A percentile compares a stretch with the other conserved stretches of the same genome.
Evolutionary conservation across 2,329 filamentous ascomycete genomes (phyloP).

Genomic region (Beauveria sp.): DNA sequence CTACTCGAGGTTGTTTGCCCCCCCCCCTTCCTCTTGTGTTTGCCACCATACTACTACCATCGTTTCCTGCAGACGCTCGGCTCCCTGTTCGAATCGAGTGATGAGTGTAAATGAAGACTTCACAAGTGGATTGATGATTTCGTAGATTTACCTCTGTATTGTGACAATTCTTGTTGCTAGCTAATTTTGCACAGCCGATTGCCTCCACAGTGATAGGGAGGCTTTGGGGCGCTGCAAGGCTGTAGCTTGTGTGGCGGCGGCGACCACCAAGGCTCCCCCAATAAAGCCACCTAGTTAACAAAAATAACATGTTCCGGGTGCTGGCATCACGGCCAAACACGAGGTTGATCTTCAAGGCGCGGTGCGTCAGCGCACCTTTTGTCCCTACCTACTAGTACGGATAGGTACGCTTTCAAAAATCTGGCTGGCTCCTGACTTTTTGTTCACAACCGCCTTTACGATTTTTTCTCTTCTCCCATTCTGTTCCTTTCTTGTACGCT

Average conservation of each 20-base stretch:
- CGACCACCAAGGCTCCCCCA: background rate
- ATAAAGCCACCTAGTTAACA: too few species aligned
- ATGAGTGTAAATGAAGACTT: too few species aligned
- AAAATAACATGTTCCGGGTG: background rate
- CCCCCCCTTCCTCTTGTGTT: too few species aligned
- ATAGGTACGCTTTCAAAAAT: background rate
- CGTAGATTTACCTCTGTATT: too few species aligned
- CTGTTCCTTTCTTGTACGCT: background rate
- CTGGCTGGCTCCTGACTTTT: background rate
- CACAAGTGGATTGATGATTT: too few species aligned
- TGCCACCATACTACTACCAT: too few species aligned
- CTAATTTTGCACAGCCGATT: background rate
- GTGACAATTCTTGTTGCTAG: too few species aligned
- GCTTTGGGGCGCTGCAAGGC: background rate
- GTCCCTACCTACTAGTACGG: background rate
- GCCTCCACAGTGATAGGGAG: background rate
- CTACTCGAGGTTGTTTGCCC: too few species aligned
- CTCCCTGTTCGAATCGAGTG: too few species aligned
- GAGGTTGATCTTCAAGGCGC: background rate
- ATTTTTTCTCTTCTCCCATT: background rate
- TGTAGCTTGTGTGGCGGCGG: background rate
- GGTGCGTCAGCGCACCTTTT: slow-evolving; percentile 4
- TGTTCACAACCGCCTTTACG: background rate
- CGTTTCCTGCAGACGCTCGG: too few species aligned
- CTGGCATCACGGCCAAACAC: background rate